Conservation (phyloP, 768 basidiomycete species). For the Sarcodon sp. region DNA sequence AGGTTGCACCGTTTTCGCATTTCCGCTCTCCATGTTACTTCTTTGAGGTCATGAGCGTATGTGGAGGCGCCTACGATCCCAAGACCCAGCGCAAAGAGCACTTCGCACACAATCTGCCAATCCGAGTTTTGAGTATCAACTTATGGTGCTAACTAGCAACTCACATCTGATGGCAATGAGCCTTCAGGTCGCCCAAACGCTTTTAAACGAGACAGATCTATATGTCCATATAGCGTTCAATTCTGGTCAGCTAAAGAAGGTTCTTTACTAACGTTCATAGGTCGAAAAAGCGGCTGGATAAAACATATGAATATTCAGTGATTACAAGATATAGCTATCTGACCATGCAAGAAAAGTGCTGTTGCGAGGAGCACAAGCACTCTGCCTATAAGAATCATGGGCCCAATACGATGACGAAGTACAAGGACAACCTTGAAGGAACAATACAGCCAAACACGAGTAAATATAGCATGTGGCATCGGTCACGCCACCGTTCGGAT, state of each 20-base stretch:
- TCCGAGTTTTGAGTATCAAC: background rate
- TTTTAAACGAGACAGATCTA: slow-evolving; percentile 69
- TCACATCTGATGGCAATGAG: slow-evolving; percentile 49
- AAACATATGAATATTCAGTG: background rate
- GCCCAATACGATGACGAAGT: background rate
- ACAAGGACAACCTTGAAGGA: no score
- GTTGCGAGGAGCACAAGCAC: slow-evolving; percentile 9
- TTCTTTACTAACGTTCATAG: slow-evolving; percentile 51
- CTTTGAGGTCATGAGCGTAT: slow-evolving; percentile 54
- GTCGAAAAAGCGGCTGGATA: slow-evolving; percentile 62
- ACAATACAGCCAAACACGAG: background rate
- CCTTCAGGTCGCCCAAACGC: slow-evolving; percentile 63
- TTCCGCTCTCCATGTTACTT: slow-evolving; percentile 84
- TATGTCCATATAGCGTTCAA: slow-evolving; percentile 2
- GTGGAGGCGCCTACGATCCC: slow-evolving; percentile 67
- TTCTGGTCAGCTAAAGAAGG: background rate
- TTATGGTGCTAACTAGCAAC: slow-evolving; percentile 6
- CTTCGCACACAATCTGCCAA: slow-evolving; percentile 54
- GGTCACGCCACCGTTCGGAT: no score
- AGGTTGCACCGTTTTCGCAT: slow-evolving; percentile 62
- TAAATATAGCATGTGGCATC: no score
- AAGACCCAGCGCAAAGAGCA: slow-evolving; percentile 45
- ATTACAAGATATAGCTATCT: background rate
- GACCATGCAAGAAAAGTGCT: slow-evolving; percentile 11
- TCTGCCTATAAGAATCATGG: slow-evolving; percentile 8